These are phyloP conservation scores for Penicillium thymicola DNA, from an alignment of 2,329 filamentous ascomycete genomes.

Conservation along the genomic window DNA sequence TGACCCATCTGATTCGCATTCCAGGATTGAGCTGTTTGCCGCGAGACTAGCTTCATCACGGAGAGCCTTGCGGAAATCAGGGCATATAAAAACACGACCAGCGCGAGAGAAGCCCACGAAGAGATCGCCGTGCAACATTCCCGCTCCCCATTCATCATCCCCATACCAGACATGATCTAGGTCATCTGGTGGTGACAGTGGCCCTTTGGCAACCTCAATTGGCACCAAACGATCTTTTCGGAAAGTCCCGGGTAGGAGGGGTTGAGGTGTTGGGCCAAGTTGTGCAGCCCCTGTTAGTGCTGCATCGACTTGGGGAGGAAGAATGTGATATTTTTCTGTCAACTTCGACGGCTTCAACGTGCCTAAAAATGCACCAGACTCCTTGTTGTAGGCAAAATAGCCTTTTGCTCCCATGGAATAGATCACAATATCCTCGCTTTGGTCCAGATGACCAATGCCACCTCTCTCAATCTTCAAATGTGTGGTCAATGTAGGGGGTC, in stretches of 20 bases:
- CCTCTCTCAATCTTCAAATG: slow-evolving; percentile 40
- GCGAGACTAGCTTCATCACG: slow-evolving; percentile 24
- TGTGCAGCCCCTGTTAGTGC: slow-evolving; percentile 20
- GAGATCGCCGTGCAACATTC: slow-evolving; percentile 42
- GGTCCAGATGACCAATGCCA: slow-evolving; percentile 47
- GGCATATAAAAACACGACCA: slow-evolving; percentile 45
- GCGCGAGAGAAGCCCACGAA: slow-evolving; percentile 46
- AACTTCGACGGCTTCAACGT: slow-evolving; percentile 36
- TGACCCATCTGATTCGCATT: slow-evolving; percentile 42
- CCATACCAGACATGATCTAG: slow-evolving; percentile 27
- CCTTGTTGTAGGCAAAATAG: slow-evolving; percentile 45
- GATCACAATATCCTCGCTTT: slow-evolving; percentile 41
- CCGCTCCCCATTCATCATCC: slow-evolving; percentile 49
- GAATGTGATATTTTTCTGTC: slow-evolving; percentile 36
- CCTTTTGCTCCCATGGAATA: slow-evolving; percentile 45
- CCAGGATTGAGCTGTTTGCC: slow-evolving; percentile 35
- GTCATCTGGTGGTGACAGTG: slow-evolving; percentile 23
- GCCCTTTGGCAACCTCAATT: slow-evolving; percentile 27
- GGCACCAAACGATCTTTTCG: slow-evolving; percentile 27
- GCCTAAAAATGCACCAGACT: slow-evolving; percentile 39
- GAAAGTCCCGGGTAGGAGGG: slow-evolving; percentile 17
- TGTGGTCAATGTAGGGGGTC: slow-evolving; percentile 34
- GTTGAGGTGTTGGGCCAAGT: slow-evolving; percentile 21
- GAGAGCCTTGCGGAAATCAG: slow-evolving; percentile 43
- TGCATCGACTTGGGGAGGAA: slow-evolving; percentile 21